Conservation (phyloP, 108 stramenopile genomes). For the Ochromonas danica region DNA sequence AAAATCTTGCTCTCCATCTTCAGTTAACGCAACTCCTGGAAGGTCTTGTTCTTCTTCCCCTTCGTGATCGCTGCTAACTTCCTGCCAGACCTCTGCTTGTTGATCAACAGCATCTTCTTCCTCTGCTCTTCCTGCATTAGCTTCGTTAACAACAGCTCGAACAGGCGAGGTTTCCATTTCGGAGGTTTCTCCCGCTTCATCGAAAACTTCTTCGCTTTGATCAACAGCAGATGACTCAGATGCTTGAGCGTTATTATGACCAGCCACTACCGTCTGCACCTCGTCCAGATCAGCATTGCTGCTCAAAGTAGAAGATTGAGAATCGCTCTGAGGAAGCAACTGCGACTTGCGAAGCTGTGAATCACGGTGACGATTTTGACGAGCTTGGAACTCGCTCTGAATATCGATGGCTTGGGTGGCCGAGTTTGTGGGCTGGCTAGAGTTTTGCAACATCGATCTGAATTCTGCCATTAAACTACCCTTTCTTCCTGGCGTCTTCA, state of each 20-base stretch:
- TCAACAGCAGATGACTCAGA: not conserved
- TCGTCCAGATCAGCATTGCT: too few relatives aligned
- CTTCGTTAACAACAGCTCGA: not conserved
- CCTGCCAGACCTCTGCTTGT: too few relatives aligned
- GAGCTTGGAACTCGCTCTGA: not conserved
- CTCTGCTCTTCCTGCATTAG: not conserved
- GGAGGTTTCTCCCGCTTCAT: not conserved
- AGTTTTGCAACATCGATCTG: not conserved
- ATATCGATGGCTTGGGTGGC: not conserved
- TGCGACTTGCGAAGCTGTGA: not conserved
- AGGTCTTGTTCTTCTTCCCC: not conserved
- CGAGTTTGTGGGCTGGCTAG: not conserved
- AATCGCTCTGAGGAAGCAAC: too few relatives aligned
- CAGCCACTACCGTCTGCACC: too few relatives aligned
- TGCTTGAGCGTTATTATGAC: too few relatives aligned
- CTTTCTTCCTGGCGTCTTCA: not conserved
- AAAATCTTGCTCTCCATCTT: not conserved
- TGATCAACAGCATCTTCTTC: too few relatives aligned
- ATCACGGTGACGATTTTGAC: conserved; percentile 20
- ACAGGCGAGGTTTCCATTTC: not conserved
- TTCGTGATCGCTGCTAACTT: not conserved
- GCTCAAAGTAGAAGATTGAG: too few relatives aligned
- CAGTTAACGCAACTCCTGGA: not conserved
- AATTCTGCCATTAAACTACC: not conserved
- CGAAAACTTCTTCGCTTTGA: not conserved